These are phyloP conservation scores for Parastagonospora nodorum DNA, from an alignment of 2,329 filamentous ascomycete genomes.

Conservation along the genomic window DNA sequence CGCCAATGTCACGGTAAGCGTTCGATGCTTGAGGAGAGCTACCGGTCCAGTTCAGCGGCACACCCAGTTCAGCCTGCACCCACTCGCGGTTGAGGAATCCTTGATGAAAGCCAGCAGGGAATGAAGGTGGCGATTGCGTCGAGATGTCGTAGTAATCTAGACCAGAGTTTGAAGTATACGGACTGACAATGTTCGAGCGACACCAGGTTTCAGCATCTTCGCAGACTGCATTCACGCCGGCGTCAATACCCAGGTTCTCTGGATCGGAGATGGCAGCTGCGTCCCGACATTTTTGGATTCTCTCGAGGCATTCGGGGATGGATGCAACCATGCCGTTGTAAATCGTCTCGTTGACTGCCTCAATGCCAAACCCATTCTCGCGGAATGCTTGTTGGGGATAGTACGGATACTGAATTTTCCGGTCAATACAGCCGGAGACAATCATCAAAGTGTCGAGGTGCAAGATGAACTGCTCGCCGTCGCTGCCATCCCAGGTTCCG, in stretches of 20 bases:
- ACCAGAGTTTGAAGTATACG: conserved; percentile 20
- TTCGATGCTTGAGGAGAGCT: conserved; percentile 20
- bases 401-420: conserved; percentile 14
- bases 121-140: conserved; percentile 20
- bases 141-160: conserved; percentile 25
- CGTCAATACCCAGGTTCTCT: conserved; percentile 37
- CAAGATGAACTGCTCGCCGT: conserved; percentile 11
- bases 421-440: conserved; percentile 14
- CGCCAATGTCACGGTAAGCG: conserved; percentile 44
- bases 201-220: conserved; percentile 55
- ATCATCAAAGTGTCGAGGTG: conserved; percentile 15
- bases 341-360: conserved; percentile 17
- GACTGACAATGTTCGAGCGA: conserved; percentile 18
- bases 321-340: conserved; percentile 21
- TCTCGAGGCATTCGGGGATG: conserved; percentile 17
- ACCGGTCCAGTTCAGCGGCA: conserved; percentile 16
- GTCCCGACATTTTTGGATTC: conserved; percentile 19
- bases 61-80: conserved; percentile 17
- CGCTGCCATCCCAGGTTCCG: conserved; percentile 5
- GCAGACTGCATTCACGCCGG: conserved; percentile 52
- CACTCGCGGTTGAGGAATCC: conserved; percentile 16
- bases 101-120: conserved; percentile 28
- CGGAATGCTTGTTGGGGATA: conserved; percentile 16
- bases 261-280: conserved; percentile 34
- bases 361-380: conserved; percentile 13